phyloP scores from a whole-genome alignment of 2,329 filamentous ascomycete genomes.

The Hymenoscyphus salicellus region DNA sequence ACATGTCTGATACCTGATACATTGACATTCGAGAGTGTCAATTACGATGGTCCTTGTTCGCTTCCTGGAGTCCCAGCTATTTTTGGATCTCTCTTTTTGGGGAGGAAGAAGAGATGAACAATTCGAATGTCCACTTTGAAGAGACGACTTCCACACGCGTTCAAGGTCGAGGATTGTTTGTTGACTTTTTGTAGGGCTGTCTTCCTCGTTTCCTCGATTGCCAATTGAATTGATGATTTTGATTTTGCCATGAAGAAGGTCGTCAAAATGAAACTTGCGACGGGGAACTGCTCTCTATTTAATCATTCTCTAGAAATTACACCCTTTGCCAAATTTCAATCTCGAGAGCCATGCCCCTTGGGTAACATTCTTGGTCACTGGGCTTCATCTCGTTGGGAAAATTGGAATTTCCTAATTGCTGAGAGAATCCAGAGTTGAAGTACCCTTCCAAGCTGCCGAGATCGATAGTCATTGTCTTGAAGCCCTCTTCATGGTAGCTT shows the following conservation, averaged over 20 bases:
- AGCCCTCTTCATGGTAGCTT: neutral
- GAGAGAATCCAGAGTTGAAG: neutral
- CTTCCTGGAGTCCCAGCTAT: neutral
- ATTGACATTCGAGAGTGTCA: neutral
- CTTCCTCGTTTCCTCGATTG: too few relatives aligned
- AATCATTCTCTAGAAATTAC: neutral
- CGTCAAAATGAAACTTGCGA: too few relatives aligned
- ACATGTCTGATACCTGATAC: slow-evolving; percentile 23
- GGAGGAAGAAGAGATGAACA: too few relatives aligned
- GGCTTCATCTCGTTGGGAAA: neutral
- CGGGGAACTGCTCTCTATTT: neutral
- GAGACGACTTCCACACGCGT: too few relatives aligned
- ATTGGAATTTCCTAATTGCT: neutral
- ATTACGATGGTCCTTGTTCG: neutral
- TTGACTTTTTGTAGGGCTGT: too few relatives aligned
- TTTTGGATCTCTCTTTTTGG: neutral
- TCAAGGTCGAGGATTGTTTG: too few relatives aligned
- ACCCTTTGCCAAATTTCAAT: neutral
- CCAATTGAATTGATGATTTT: too few relatives aligned
- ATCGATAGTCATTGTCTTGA: neutral
- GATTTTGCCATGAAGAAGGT: too few relatives aligned
- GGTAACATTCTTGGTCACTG: neutral
- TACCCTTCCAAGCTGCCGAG: neutral
- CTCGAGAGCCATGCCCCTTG: neutral
- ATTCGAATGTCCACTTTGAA: too few relatives aligned